Evolutionary conservation across 2,329 filamentous ascomycete species (phyloP), one percentile per base, ranked within the genome.

Genomic region (Torrubiella hemipterigena): DNA sequence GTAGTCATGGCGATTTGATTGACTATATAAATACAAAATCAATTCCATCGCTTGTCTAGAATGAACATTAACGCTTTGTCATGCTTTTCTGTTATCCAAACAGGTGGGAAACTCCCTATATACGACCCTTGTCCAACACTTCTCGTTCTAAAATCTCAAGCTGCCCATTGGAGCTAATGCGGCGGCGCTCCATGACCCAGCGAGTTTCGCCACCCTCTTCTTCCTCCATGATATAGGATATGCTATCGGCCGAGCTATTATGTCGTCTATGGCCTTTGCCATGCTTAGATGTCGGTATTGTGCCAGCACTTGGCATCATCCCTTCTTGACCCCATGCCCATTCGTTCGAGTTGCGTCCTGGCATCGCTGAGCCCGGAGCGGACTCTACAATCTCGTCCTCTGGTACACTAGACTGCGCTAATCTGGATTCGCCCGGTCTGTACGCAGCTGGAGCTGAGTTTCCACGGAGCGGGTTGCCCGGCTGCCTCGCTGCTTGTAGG

Each of bases 101-200:
- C n/a, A n/a, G n/a, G n/a, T n/a, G n/a, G n/a, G n/a, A n/a, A n/a
- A n/a, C n/a, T n/a, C n/a, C n/a, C n/a, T 49, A 65, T 29, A 68
- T 69, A 31, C 55, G 58, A 6, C 63, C 63, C 4, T 72, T 71
- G 38, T 71, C 65, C 8, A 82, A 66, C 35, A 81, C 59, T 48
- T 81, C 72, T 32, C 77, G 59, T 27, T 70, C 75, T 4, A 81
- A 52, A n/a, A 81, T 52, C 46, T 80, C 73, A 32, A 77, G 52
- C 49, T 79, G 66, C 1, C 77, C 78, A 35, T 61, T 67, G 43
- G 82, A 77, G 1, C 63, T 73, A 3, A 75, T 80, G 21, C 79
- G 59, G 31, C 78, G 62, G 21, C 78, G 57, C 51, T 85, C 80
- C 42, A 84, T 58, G 7, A 84, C 69, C 80, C 79, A 84, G 27